phyloP scores from a whole-genome alignment of 805 yeast species.

The Yarrowia phangngaensis region DNA sequence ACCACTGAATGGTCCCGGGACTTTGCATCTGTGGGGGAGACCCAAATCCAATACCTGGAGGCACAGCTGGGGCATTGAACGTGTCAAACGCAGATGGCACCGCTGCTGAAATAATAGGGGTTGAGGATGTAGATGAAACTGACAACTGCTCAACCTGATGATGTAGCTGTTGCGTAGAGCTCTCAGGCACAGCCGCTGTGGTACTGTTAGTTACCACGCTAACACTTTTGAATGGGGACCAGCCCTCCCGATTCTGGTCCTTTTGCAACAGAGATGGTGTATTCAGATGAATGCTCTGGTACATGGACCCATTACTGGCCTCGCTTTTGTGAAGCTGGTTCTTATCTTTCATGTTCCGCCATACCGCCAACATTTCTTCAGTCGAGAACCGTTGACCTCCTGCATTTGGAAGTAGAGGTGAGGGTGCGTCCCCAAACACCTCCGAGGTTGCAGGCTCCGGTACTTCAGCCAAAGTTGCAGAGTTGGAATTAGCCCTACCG shows the following conservation, averaged over 20 bases:
- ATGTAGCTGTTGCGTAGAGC: slow-evolving; percentile 1
- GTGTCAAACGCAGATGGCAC: slow-evolving; percentile 10
- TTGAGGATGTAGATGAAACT: neutral
- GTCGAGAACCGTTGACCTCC: slow-evolving; percentile 48
- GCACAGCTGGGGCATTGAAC: slow-evolving; percentile 14
- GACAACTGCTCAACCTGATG: neutral
- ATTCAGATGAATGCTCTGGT: slow-evolving; percentile 26
- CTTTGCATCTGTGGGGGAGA: slow-evolving; percentile 33
- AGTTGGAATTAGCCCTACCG: neutral
- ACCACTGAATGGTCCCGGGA: slow-evolving; percentile 57
- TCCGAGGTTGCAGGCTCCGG: slow-evolving; percentile 9
- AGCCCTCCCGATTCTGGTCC: slow-evolving; percentile 15
- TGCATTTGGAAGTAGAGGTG: slow-evolving; percentile 35
- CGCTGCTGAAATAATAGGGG: neutral
- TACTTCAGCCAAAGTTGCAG: slow-evolving; percentile 1
- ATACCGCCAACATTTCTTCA: slow-evolving; percentile 53
- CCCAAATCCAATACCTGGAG: slow-evolving; percentile 17
- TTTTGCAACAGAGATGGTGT: slow-evolving; percentile 23
- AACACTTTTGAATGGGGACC: slow-evolving; percentile 19
- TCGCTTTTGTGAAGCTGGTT: slow-evolving; percentile 34
- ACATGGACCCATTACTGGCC: slow-evolving; percentile 17
- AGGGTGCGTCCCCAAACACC: neutral
- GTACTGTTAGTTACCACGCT: slow-evolving; percentile 1
- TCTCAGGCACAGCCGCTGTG: neutral
- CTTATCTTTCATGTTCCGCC: slow-evolving; percentile 43